A percentile compares a stretch with the other conserved stretches of the same genome.
These are phyloP conservation scores for Pseudocercospora musae DNA, from an alignment of 2,329 filamentous ascomycete species.

Conservation along the genomic window DNA sequence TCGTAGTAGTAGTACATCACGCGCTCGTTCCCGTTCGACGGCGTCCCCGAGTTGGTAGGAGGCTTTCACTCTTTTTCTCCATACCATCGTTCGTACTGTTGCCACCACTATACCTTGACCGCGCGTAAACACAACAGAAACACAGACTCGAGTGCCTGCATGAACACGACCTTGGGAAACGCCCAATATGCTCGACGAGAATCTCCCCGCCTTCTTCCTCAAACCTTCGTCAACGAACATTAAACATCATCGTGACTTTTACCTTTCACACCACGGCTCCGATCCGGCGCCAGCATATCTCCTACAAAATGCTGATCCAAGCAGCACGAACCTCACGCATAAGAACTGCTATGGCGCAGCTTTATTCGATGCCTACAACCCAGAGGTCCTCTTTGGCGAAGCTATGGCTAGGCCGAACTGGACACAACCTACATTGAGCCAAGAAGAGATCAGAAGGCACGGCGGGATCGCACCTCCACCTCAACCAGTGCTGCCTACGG, in stretches of 20 bases:
- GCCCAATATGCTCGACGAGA: constrained; percentile 39
- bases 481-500: constrained; percentile 69
- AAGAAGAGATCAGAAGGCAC: constrained; percentile 71
- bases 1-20: neutral
- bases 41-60: neutral
- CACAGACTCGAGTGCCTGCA: neutral
- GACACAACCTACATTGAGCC: constrained; percentile 76
- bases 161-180: neutral
- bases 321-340: constrained; percentile 56
- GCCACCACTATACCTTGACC: neutral
- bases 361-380: constrained; percentile 75
- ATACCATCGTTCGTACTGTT: neutral
- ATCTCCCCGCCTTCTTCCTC: constrained; percentile 71
- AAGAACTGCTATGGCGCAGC: constrained; percentile 84
- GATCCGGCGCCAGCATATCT: constrained; percentile 77
- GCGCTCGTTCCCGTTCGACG: neutral
- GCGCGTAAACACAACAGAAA: neutral
- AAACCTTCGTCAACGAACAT: constrained; percentile 50
- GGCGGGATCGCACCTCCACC: constrained; percentile 64
- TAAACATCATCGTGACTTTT: constrained; percentile 54
- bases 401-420: constrained; percentile 81
- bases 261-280: constrained; percentile 68
- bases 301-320: constrained; percentile 71
- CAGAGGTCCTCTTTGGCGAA: constrained; percentile 82
- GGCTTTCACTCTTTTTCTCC: neutral